Evolutionary conservation across 805 yeast species (phyloP).

Genomic region (Ogataea saltuana): DNA sequence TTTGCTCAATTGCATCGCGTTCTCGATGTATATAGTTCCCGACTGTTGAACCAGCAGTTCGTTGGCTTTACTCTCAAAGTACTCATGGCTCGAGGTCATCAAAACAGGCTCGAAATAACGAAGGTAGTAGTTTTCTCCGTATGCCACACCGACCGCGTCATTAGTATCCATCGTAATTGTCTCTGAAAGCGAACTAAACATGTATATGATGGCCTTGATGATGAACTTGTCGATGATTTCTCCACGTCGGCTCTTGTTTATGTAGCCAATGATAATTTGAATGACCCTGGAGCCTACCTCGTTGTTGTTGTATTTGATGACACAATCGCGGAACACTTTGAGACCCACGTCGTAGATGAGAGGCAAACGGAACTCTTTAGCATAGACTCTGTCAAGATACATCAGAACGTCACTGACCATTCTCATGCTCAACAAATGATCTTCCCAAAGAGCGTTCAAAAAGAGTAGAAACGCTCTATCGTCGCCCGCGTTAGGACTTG

Average conservation of each 20-base stretch:
- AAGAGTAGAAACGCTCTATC: constrained; percentile 34
- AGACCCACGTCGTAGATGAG: constrained; percentile 75
- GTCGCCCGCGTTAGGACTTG: constrained; percentile 16
- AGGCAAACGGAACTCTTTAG: constrained; percentile 63
- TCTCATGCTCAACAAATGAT: constrained; percentile 69
- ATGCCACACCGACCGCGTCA: constrained; percentile 23
- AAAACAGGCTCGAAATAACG: constrained; percentile 67
- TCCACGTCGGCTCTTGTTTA: constrained; percentile 55
- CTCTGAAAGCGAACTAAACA: constrained; percentile 69
- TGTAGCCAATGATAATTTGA: constrained; percentile 51
- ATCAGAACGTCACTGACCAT: constrained; percentile 81
- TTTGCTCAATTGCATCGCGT: constrained; percentile 50
- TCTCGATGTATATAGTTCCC: constrained; percentile 58
- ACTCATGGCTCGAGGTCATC: constrained; percentile 53
- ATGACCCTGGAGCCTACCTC: constrained; percentile 54
- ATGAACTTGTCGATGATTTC: constrained; percentile 56
- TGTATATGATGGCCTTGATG: constrained; percentile 60
- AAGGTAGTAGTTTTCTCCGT: constrained; percentile 62
- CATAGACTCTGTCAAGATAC: constrained; percentile 85
- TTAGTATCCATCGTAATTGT: constrained; percentile 16
- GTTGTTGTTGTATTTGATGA: constrained; percentile 51
- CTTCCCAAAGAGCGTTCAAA: constrained; percentile 59
- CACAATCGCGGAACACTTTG: constrained; percentile 58
- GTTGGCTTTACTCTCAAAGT: constrained; percentile 49
- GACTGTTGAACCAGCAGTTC: constrained; percentile 44